These are phyloP conservation scores for Dichotomopilus funicola DNA, from an alignment of 2,329 filamentous ascomycete species.

Conservation along the genomic window DNA sequence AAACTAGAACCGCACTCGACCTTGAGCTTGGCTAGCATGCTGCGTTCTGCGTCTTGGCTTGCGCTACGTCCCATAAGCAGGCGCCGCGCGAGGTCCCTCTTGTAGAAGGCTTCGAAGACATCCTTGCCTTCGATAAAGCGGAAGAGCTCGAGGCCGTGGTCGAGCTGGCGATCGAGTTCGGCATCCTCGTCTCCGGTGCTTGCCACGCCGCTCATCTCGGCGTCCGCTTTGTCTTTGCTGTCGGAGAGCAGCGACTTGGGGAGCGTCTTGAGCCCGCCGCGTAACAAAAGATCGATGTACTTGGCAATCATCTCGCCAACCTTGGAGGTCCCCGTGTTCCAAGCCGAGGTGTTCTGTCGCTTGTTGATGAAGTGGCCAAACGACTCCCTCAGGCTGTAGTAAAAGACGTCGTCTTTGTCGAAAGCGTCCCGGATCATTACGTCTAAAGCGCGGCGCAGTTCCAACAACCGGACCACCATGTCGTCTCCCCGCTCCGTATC, in stretches of 20 bases:
- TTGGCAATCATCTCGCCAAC: conserved; percentile 99
- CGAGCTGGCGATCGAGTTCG: conserved; percentile 84
- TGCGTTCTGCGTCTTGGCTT: conserved; percentile 89
- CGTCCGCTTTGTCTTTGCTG: conserved; percentile 48
- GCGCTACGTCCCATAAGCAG: conserved; percentile 88
- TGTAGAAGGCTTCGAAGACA: conserved; percentile 98
- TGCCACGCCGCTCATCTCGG: conserved; percentile 56
- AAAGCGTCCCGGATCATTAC: conserved; percentile 72
- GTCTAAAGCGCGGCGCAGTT: conserved; percentile 74
- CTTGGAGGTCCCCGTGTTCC: conserved; percentile 81
- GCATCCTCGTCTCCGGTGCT: conserved; percentile 80
- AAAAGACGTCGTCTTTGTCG: conserved; percentile 66
- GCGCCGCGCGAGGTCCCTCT: conserved; percentile 86
- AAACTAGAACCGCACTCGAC: conserved; percentile 90
- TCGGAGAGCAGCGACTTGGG: conserved; percentile 62
- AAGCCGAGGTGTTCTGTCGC: conserved; percentile 63
- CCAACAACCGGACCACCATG: conserved; percentile 79
- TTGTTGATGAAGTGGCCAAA: conserved; percentile 94
- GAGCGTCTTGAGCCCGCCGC: conserved; percentile 79
- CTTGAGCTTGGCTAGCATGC: conserved; percentile 87
- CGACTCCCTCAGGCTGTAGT: conserved; percentile 72
- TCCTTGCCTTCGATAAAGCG: conserved; percentile 96
- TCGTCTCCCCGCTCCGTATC: conserved; percentile 71
- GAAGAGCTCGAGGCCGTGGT: conserved; percentile 90
- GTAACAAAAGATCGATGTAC: conserved; percentile 83